Percentiles rank a stretch among this genome's conserved stretches.
phyloP scores from a whole-genome alignment of 805 yeast genomes.

The Yarrowia divulgata region DNA sequence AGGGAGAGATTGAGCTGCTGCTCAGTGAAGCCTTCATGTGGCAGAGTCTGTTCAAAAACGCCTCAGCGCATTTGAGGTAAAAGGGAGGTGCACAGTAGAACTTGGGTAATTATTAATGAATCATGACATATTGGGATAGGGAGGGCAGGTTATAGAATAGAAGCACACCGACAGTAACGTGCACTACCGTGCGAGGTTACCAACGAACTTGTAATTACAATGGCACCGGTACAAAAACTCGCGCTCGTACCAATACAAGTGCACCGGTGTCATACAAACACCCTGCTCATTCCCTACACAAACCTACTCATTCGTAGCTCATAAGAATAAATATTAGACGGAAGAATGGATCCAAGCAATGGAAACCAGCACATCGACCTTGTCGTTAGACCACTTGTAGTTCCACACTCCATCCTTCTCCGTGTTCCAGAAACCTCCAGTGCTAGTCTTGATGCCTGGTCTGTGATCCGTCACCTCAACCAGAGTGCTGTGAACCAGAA shows the following conservation, averaged over 20 bases:
- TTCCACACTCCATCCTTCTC: conserved; percentile 47
- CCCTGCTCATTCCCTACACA: background rate
- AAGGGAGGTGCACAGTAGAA: background rate
- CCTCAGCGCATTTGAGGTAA: conserved; percentile 77
- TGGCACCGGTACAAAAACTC: no score
- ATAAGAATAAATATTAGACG: conserved; percentile 7
- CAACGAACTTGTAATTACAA: no score
- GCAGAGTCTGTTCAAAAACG: conserved; percentile 91
- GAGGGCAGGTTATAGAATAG: background rate
- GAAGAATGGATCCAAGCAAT: conserved; percentile 44
- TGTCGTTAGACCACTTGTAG: conserved; percentile 42
- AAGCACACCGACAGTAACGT: no score
- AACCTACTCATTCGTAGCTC: background rate
- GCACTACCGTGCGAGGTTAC: no score
- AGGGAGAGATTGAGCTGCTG: conserved; percentile 87
- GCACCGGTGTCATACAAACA: background rate
- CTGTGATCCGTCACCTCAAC: conserved; percentile 42
- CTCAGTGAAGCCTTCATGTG: conserved; percentile 96
- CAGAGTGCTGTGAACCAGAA: conserved; percentile 42
- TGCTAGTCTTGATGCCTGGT: conserved; percentile 44
- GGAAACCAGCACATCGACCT: conserved; percentile 43
- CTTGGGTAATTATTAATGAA: conserved; percentile 36
- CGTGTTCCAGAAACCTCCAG: conserved; percentile 45
- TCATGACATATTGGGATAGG: background rate
- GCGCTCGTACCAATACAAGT: no score